These are phyloP conservation scores for Melocanna baccifera DNA, from an alignment of 176 grass and related monocot species.

Conservation along the genomic window DNA sequence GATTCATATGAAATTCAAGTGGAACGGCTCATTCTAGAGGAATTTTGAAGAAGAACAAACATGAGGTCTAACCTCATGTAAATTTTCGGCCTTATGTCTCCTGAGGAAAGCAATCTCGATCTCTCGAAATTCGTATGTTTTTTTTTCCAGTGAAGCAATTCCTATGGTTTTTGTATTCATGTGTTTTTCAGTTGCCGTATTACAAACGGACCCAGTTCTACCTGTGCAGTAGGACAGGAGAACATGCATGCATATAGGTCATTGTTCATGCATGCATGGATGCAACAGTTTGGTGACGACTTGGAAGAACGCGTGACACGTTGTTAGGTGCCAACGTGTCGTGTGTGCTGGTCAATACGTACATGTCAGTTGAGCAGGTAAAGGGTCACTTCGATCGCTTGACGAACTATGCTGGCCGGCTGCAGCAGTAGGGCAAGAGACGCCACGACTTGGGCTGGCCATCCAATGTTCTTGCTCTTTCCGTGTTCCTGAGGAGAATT, in stretches of 20 bases:
- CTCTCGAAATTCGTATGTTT: too few relatives aligned
- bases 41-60: too few relatives aligned
- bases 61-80: too few relatives aligned
- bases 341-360: background rate
- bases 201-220: background rate
- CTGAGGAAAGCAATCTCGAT: too few relatives aligned
- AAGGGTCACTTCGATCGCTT: background rate
- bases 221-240: background rate
- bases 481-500: background rate
- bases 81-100: too few relatives aligned
- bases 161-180: too few relatives aligned
- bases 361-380: background rate
- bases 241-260: background rate
- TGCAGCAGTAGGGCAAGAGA: background rate
- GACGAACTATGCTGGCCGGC: background rate
- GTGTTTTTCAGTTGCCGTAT: too few relatives aligned
- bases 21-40: too few relatives aligned
- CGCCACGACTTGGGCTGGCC: constrained; percentile 22
- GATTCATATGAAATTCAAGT: too few relatives aligned
- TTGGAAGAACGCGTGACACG: background rate
- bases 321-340: background rate
- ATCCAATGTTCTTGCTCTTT: background rate
- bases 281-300: background rate
- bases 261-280: background rate
- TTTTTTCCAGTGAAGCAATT: too few relatives aligned